Percentiles rank a stretch among this genome's conserved stretches.
These are phyloP conservation scores for Venturia nashicola DNA, from an alignment of 2,329 filamentous ascomycete genomes.

Conservation along the genomic window DNA sequence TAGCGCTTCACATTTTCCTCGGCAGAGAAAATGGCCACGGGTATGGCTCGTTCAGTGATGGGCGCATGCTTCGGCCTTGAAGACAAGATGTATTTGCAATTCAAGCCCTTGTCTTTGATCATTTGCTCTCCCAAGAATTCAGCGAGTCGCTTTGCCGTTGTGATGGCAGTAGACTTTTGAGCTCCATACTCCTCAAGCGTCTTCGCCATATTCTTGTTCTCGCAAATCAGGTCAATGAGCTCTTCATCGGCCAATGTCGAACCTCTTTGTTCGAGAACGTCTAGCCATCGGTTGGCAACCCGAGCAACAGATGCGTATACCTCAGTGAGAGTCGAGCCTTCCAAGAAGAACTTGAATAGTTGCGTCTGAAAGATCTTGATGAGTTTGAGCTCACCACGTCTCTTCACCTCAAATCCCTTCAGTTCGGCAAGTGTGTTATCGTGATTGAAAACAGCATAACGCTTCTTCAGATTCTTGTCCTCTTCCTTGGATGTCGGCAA, in stretches of 20 bases:
- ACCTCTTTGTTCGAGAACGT: slow-evolving; percentile 82
- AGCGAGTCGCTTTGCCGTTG: slow-evolving; percentile 83
- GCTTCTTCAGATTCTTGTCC: slow-evolving; percentile 98
- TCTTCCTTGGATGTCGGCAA: slow-evolving; percentile 96
- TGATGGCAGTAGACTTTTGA: slow-evolving; percentile 99
- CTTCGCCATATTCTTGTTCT: slow-evolving; percentile 97
- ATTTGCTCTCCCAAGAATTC: slow-evolving; percentile 97
- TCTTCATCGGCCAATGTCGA: slow-evolving; percentile 89
- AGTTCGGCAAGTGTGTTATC: slow-evolving; percentile 90
- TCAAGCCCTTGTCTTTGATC: slow-evolving; percentile 97
- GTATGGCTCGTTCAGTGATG: slow-evolving; percentile 87
- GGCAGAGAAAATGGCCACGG: slow-evolving; percentile 93
- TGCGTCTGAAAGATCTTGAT: slow-evolving; percentile 99
- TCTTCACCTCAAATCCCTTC: slow-evolving; percentile 96
- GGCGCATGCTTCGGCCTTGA: slow-evolving; percentile 74
- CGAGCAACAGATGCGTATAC: slow-evolving; percentile 88
- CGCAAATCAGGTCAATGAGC: slow-evolving; percentile 97
- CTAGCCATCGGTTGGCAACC: slow-evolving; percentile 91
- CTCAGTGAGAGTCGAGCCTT: slow-evolving; percentile 74
- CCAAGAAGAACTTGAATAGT: slow-evolving; percentile 98
- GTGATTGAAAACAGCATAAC: slow-evolving; percentile 97
- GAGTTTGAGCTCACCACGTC: slow-evolving; percentile 92
- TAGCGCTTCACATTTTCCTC: slow-evolving; percentile 77
- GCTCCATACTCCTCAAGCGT: slow-evolving; percentile 89
- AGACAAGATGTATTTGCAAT: slow-evolving; percentile 99